A percentile compares a stretch with the other conserved stretches of the same genome.
Conservation (phyloP, 2,329 filamentous ascomycete genomes). For the Beauveria pseudobassiana region DNA sequence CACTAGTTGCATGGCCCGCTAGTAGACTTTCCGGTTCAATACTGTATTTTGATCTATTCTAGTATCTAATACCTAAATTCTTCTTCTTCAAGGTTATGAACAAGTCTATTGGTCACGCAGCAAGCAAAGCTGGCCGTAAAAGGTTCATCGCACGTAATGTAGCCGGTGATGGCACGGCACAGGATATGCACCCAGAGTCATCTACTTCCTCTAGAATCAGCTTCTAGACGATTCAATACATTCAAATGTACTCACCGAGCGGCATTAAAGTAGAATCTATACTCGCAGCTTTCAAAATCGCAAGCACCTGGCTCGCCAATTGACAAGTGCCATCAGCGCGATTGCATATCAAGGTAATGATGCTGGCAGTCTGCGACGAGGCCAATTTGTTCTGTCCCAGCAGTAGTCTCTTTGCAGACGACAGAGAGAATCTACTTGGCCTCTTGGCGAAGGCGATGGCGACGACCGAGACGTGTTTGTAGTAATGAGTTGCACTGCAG, state of each 20-base stretch:
- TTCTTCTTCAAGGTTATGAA: background rate
- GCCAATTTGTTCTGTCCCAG: constrained; percentile 22
- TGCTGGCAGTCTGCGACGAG: background rate
- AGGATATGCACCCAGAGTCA: background rate
- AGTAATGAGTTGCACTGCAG: background rate
- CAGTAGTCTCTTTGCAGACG: background rate
- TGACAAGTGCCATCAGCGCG: background rate
- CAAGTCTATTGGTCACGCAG: background rate
- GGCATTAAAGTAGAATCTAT: background rate
- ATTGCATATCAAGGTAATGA: background rate
- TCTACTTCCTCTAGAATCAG: background rate
- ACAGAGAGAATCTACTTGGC: background rate
- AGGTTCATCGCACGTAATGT: background rate
- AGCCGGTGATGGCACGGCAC: background rate
- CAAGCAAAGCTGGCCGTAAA: background rate
- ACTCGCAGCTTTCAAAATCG: background rate
- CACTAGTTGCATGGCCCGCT: too few species aligned
- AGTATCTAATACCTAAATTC: background rate
- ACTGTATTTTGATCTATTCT: too few species aligned
- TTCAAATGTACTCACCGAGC: background rate
- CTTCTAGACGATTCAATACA: background rate
- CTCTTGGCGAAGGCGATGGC: background rate
- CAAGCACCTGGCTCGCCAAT: background rate
- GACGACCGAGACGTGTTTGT: background rate
- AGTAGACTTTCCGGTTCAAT: too few species aligned